A percentile compares a stretch with the other conserved stretches of the same genome.
Conservation (phyloP, 2,329 filamentous ascomycete species). For the Arthrobotrys conoides region DNA sequence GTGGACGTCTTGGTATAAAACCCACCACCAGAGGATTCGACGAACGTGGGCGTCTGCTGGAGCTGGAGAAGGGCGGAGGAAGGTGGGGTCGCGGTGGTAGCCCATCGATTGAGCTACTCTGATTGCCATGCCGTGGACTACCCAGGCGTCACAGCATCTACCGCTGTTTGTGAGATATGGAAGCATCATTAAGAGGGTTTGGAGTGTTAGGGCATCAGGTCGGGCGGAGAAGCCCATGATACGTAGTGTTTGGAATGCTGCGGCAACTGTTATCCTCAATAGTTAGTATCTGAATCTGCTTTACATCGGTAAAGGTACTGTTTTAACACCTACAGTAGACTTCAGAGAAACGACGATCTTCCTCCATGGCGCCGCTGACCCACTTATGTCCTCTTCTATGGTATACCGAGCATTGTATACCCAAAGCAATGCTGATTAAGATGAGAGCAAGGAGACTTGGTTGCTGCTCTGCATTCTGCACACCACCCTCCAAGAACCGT, state of each 20-base stretch:
- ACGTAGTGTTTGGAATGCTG: conserved; percentile 53
- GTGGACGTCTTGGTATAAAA: conserved; percentile 57
- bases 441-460: conserved; percentile 53
- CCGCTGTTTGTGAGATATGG: conserved; percentile 58
- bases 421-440: conserved; percentile 56
- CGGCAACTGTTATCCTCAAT: conserved; percentile 23
- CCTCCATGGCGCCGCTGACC: conserved; percentile 55
- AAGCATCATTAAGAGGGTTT: conserved; percentile 56
- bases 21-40: conserved; percentile 59
- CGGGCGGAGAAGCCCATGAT: conserved; percentile 52
- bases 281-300: neutral
- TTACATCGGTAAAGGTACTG: neutral
- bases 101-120: conserved; percentile 59
- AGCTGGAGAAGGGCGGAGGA: conserved; percentile 45
- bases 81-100: conserved; percentile 46
- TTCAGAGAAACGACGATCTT: conserved; percentile 50
- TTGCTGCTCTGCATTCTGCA: conserved; percentile 48
- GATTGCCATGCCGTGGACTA: conserved; percentile 58
- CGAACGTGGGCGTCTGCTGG: conserved; percentile 49
- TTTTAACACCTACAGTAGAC: conserved; percentile 41
- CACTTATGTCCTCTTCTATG: conserved; percentile 43
- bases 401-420: conserved; percentile 56
- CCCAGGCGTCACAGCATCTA: conserved; percentile 58
- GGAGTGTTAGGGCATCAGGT: conserved; percentile 40
- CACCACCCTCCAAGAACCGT: conserved; percentile 49